Percentiles rank a stretch among this genome's conserved stretches.
These are phyloP conservation scores for Calamus simplicifolius DNA, from an alignment of 176 grass and related monocot genomes.

Conservation along the genomic window DNA sequence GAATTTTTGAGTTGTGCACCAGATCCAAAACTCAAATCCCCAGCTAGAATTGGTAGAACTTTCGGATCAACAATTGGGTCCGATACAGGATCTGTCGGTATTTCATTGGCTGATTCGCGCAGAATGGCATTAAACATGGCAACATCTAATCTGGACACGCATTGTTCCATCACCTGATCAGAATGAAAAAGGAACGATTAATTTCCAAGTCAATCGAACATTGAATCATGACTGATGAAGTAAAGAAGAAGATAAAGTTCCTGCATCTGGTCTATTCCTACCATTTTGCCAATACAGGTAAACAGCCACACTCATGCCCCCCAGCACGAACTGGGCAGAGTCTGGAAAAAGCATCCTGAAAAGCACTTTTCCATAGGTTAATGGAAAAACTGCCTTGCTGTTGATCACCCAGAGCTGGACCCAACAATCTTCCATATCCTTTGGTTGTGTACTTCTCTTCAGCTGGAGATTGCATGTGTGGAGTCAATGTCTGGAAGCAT, in stretches of 20 bases:
- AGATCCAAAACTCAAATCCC: constrained; percentile 80
- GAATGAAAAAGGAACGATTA: constrained; percentile 17
- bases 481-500: constrained; percentile 53
- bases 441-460: constrained; percentile 35
- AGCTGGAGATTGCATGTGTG: constrained; percentile 66
- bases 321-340: constrained; percentile 74
- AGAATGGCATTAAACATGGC: constrained; percentile 98
- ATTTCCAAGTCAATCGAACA: background rate
- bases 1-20: constrained; percentile 90
- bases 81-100: constrained; percentile 82
- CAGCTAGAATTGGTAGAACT: constrained; percentile 77
- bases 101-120: constrained; percentile 76
- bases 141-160: constrained; percentile 74
- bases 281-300: constrained; percentile 64
- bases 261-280: constrained; percentile 14
- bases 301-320: constrained; percentile 79
- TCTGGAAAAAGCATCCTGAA: constrained; percentile 53
- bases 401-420: constrained; percentile 33
- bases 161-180: constrained; percentile 87
- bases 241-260: no score
- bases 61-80: constrained; percentile 76
- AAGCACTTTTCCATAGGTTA: constrained; percentile 69
- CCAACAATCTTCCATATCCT: constrained; percentile 24
- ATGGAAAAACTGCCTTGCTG: constrained; percentile 63
- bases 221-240: no score